A percentile compares a stretch with the other conserved stretches of the same genome.
These are phyloP conservation scores for Theileria orientalis DNA, from an alignment of 169 alveolate species.

Conservation along the genomic window DNA sequence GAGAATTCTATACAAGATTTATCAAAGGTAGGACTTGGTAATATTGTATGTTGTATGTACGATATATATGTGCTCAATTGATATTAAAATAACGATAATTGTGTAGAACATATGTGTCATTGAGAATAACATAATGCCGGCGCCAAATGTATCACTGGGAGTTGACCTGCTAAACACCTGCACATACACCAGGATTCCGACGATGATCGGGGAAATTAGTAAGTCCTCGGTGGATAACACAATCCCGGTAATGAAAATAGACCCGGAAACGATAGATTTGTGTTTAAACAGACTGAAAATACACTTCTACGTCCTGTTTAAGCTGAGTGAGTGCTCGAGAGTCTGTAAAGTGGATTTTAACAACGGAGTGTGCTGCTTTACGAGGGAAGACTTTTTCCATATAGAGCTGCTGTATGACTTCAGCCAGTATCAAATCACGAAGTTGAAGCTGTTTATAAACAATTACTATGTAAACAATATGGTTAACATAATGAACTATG, in stretches of 20 bases:
- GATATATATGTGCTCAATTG: constrained; percentile 18
- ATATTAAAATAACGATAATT: too few relatives aligned
- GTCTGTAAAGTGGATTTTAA: neutral
- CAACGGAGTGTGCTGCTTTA: neutral
- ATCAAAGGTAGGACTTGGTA: constrained; percentile 6
- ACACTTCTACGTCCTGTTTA: neutral
- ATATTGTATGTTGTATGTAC: neutral
- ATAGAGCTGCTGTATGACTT: constrained; percentile 49
- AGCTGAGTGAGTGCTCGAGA: constrained; percentile 12
- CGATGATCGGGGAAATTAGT: constrained; percentile 46
- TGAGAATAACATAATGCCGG: constrained; percentile 20
- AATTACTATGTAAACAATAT: too few relatives aligned
- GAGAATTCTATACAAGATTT: constrained; percentile 20
- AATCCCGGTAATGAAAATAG: constrained; percentile 34
- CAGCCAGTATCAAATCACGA: constrained; percentile 43
- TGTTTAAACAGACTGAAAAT: neutral
- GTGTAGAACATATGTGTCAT: too few relatives aligned
- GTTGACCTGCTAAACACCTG: constrained; percentile 52
- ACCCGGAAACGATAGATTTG: constrained; percentile 30
- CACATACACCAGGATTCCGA: constrained; percentile 52
- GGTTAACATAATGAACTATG: too few relatives aligned
- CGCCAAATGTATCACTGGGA: constrained; percentile 46
- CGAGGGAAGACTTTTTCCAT: constrained; percentile 18
- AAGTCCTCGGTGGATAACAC: constrained; percentile 29
- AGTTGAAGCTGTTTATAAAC: too few relatives aligned